These are phyloP conservation scores for Trapa incisa DNA, from an alignment of 345 rosid genomes.

Conservation along the genomic window DNA sequence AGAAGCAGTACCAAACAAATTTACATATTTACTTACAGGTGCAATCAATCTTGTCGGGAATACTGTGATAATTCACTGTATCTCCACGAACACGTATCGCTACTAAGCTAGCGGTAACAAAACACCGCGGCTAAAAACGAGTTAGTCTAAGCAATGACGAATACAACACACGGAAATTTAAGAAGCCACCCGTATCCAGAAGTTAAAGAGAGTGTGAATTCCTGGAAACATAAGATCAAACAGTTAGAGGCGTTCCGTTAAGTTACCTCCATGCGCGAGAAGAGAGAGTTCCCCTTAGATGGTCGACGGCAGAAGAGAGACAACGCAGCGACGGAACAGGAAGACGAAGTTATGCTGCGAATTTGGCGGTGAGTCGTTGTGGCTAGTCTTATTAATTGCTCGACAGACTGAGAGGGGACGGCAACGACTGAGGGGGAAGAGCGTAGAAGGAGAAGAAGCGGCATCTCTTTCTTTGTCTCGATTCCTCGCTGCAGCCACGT, in stretches of 20 bases:
- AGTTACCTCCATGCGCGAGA: slow-evolving; percentile 12
- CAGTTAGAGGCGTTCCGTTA: neutral
- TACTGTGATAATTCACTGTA: neutral
- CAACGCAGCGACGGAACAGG: neutral
- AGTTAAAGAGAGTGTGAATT: neutral
- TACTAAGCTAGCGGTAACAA: neutral
- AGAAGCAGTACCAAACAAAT: neutral
- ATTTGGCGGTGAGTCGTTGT: neutral
- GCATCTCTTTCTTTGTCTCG: neutral
- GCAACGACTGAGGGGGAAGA: neutral
- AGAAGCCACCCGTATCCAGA: neutral
- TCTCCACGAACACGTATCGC: neutral
- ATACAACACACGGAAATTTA: neutral
- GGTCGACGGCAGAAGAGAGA: slow-evolving; percentile 7
- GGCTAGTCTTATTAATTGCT: neutral
- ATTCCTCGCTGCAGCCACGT: neutral
- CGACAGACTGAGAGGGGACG: neutral
- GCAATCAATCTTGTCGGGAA: neutral
- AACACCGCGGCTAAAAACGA: neutral
- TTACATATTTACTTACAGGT: neutral
- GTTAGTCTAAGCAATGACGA: neutral
- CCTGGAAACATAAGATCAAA: neutral
- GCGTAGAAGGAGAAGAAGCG: neutral
- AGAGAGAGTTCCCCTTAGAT: slow-evolving; percentile 2
- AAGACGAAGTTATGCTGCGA: neutral